Percentiles rank a stretch among this genome's conserved stretches.
Evolutionary conservation across 2,329 filamentous ascomycete genomes (phyloP).

Genomic region (Metarhizium brunneum): DNA sequence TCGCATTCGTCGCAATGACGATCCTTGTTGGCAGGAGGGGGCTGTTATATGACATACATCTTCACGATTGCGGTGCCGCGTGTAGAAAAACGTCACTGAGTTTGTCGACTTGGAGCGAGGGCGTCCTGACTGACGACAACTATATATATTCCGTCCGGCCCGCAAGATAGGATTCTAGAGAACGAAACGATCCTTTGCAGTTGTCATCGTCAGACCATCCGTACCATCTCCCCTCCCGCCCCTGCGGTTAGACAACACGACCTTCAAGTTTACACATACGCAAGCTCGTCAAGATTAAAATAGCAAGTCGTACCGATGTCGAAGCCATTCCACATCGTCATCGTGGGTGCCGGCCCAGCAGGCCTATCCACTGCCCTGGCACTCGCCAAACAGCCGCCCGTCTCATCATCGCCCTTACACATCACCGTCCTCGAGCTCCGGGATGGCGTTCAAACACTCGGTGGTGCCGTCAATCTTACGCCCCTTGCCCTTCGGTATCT

Average conservation of each 20-base stretch:
- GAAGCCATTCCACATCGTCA: conserved; percentile 17
- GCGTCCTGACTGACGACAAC: not conserved
- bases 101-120: not conserved
- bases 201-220: too few relatives aligned
- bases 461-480: conserved; percentile 37
- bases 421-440: conserved; percentile 40
- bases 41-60: too few relatives aligned
- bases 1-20: not conserved
- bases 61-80: not conserved
- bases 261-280: too few relatives aligned
- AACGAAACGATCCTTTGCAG: too few relatives aligned
- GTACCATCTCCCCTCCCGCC: too few relatives aligned
- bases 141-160: not conserved
- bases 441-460: conserved; percentile 31
- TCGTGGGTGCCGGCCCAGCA: conserved; percentile 42
- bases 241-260: too few relatives aligned
- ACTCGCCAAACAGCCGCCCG: conserved; percentile 29
- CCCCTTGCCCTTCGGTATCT: conserved; percentile 36
- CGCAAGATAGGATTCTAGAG: not conserved
- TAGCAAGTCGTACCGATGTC: not conserved
- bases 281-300: not conserved
- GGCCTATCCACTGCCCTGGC: conserved; percentile 40
- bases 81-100: not conserved
- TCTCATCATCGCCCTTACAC: conserved; percentile 14
- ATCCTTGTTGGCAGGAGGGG: too few relatives aligned